Evolutionary conservation across 2,329 filamentous ascomycete genomes (phyloP).

Genomic region (Hysterium pulicare): DNA sequence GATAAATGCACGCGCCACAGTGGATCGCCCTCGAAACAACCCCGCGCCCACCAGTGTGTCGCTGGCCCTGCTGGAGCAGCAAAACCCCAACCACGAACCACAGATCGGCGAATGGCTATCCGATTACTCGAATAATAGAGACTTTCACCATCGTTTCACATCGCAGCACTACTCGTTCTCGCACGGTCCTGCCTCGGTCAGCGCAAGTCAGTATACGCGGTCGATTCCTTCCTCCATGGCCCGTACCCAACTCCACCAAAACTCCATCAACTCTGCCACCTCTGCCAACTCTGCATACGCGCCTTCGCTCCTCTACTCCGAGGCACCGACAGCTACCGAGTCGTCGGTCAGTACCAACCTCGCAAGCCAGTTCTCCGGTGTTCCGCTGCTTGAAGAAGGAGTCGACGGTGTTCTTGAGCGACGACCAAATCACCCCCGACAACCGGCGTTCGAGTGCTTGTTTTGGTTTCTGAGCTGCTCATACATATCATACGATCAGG

Average conservation of each 20-base stretch:
- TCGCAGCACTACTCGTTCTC: too few relatives aligned
- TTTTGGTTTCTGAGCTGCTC: slow-evolving; percentile 34
- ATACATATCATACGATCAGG: slow-evolving; percentile 16
- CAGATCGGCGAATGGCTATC: too few relatives aligned
- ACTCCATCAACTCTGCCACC: slow-evolving; percentile 15
- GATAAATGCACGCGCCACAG: too few relatives aligned
- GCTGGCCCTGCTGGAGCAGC: too few relatives aligned
- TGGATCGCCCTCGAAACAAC: too few relatives aligned
- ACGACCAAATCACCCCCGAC: slow-evolving; percentile 6
- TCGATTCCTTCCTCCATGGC: slow-evolving; percentile 24
- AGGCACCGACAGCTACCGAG: slow-evolving; percentile 23
- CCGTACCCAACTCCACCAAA: slow-evolving; percentile 26
- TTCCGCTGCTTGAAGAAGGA: slow-evolving; percentile 25
- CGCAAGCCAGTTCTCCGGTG: slow-evolving; percentile 17
- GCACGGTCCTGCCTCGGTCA: too few relatives aligned
- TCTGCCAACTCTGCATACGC: too few relatives aligned
- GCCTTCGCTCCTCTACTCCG: slow-evolving; percentile 23
- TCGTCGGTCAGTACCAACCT: slow-evolving; percentile 25
- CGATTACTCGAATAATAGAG: too few relatives aligned
- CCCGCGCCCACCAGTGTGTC: too few relatives aligned
- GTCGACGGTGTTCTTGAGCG: slow-evolving; percentile 25
- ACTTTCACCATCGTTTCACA: too few relatives aligned
- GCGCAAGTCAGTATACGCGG: background rate
- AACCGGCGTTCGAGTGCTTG: slow-evolving; percentile 26
- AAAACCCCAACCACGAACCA: too few relatives aligned